phyloP scores from a whole-genome alignment of 495 filamentous ascomycete species.

The Arthonia radiata region DNA sequence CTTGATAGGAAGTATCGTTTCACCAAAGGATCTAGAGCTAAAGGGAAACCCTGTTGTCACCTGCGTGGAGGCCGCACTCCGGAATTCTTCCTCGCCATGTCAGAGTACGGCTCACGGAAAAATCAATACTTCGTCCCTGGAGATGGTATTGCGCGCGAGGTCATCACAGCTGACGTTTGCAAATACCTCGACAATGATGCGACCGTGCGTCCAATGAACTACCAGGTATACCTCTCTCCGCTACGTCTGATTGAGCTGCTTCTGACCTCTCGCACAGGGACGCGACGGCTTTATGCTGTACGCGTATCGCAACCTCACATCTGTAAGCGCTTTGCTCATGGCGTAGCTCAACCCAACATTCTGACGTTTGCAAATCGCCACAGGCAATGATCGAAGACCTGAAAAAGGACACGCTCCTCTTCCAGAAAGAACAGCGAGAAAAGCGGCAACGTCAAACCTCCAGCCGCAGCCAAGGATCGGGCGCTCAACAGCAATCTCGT shows the following conservation, averaged over 20 bases:
- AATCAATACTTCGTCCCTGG: conserved; percentile 75
- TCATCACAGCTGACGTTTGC: conserved; percentile 87
- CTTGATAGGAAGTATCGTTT: too few species aligned
- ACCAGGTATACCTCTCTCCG: conserved; percentile 5
- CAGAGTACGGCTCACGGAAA: conserved; percentile 3
- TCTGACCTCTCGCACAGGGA: conserved; percentile 25
- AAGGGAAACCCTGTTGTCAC: too few species aligned
- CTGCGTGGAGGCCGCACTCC: too few species aligned
- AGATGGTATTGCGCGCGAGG: conserved; percentile 77
- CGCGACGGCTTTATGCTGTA: conserved; percentile 62
- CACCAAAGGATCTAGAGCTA: too few species aligned
- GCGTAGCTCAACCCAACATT: conserved; percentile 4
- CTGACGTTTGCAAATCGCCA: conserved; percentile 4
- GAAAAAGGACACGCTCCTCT: conserved; percentile 56
- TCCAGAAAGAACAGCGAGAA: conserved; percentile 34
- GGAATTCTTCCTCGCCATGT: too few species aligned
- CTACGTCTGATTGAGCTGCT: conserved; percentile 2
- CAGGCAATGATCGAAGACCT: conserved; percentile 80
- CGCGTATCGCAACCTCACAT: conserved; percentile 67
- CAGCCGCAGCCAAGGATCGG: conserved; percentile 24
- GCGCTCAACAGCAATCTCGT: conserved; percentile 14
- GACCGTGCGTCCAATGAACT: conserved; percentile 23
- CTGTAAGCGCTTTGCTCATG: conserved; percentile 30
- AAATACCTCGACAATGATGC: conserved; percentile 84
- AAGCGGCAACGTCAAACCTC: conserved; percentile 27